Evolutionary conservation across 768 basidiomycete genomes (phyloP), one percentile per base, ranked within the genome.

Genomic region (Lactarius sanguifluus): DNA sequence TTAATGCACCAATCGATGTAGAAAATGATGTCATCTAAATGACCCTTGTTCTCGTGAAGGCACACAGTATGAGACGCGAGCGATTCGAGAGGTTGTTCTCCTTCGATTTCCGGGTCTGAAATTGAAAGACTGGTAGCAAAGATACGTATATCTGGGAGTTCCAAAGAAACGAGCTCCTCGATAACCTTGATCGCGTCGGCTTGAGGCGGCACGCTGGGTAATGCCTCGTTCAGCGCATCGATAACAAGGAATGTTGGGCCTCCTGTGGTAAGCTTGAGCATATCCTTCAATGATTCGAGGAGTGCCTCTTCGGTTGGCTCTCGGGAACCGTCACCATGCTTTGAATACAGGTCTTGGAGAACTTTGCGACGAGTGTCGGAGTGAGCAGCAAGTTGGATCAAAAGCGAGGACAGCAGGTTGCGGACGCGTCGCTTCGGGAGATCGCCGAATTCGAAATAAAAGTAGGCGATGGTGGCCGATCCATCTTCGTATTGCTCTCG

Each of bases 221-320:
- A 32, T 55, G 64, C 38, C 69, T 74, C 73, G 36, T 74, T 73
- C 1, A 74, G 59, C 0, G 64, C 73, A 52, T 74, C 73, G 34
- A 74, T 32, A 3, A 74, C 54, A 45, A 74, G 59, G 41, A 70
- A 74, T 0, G 67, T 70, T 20, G n/a, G 52, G 18, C 57, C 57
- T 15, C 58, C 38, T n/a, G 30, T 36, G 45, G 45, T 25, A 32
- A 40, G 23, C 40, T 41, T 55, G 38, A 70, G 59, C 50, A 70
- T 57, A 23, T 57, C 58, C 23, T 61, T 52, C 45, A 74, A 58
- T 9, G 62, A 71, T 8, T 65, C 45, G 15, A 66, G 28, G 25
- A 74, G 63, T 4, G 8, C 3, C 1, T 69, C 62, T 23, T 54
- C 32, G 12, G 15, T 54, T 23, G 70, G 64, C 23, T 64, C 32